Evolutionary conservation across 306 rosid genomes (phyloP).

Genomic region (Herpetospermum pedunculosum): DNA sequence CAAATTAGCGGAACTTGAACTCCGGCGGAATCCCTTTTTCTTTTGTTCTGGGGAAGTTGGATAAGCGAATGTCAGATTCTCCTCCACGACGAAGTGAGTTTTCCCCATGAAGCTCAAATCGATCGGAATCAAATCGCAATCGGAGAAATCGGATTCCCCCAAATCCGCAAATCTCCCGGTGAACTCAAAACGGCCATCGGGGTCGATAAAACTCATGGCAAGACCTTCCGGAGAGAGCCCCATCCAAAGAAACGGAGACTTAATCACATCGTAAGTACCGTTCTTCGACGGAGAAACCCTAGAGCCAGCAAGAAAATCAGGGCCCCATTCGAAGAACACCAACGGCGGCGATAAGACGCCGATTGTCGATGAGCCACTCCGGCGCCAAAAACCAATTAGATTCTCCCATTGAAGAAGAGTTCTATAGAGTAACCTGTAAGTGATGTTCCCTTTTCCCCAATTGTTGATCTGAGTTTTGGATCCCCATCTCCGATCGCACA

Average conservation of each 20-base stretch:
- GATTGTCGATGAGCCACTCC: slow-evolving; percentile 36
- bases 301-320: slow-evolving; percentile 42
- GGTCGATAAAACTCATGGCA: slow-evolving; percentile 36
- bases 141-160: slow-evolving; percentile 15
- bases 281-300: slow-evolving; percentile 55
- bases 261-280: slow-evolving; percentile 40
- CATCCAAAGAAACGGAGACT: slow-evolving; percentile 59
- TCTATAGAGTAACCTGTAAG: slow-evolving; percentile 43
- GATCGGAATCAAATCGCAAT: slow-evolving; percentile 41
- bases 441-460: slow-evolving; percentile 51
- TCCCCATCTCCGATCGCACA: slow-evolving; percentile 87
- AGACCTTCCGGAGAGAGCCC: slow-evolving; percentile 57
- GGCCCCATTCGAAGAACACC: slow-evolving; percentile 84
- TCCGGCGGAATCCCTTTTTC: slow-evolving; percentile 24
- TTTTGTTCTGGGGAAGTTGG: slow-evolving; percentile 19
- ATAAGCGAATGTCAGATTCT: slow-evolving; percentile 22
- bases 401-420: slow-evolving; percentile 64
- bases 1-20: slow-evolving; percentile 26
- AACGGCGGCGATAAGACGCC: slow-evolving; percentile 38
- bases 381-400: slow-evolving; percentile 87
- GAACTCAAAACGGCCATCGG: slow-evolving; percentile 39
- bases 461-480: slow-evolving; percentile 49
- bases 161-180: slow-evolving; percentile 9
- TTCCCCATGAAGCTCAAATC: slow-evolving; percentile 64
- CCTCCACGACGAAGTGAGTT: slow-evolving; percentile 72